These are phyloP conservation scores for Oryza nivara DNA, from an alignment of 176 grass and related monocot species.

Conservation along the genomic window DNA sequence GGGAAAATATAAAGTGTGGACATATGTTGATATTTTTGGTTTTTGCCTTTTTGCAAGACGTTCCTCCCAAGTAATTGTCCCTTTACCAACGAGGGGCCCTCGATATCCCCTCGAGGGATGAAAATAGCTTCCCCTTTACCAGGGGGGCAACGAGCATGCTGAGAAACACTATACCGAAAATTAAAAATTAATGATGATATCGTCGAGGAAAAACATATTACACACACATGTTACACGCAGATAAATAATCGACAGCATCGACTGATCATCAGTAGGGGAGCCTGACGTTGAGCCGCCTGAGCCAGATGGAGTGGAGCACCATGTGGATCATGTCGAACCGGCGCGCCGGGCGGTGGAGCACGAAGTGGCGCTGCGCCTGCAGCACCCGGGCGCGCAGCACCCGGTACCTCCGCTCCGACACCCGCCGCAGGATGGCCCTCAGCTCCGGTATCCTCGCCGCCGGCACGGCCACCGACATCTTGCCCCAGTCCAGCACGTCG, in stretches of 20 bases:
- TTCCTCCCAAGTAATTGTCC: no score
- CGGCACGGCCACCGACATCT: slow-evolving; percentile 74
- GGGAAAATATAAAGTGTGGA: no score
- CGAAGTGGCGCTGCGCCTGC: slow-evolving; percentile 73
- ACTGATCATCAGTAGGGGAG: slow-evolving; percentile 52
- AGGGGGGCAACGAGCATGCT: no score
- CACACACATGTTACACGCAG: no score
- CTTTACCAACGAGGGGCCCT: no score
- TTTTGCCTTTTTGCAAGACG: no score
- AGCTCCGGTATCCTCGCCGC: slow-evolving; percentile 78
- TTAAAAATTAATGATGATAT: no score
- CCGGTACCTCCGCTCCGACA: slow-evolving; percentile 73
- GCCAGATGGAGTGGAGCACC: slow-evolving; percentile 91
- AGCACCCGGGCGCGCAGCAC: slow-evolving; percentile 62
- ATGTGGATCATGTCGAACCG: slow-evolving; percentile 84
- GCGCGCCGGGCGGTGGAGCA: slow-evolving; percentile 62
- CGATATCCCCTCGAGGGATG: no score
- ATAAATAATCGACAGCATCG: no score
- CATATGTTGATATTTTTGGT: accelerated
- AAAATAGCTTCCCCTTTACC: no score
- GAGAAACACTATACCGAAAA: no score
- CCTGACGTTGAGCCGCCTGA: slow-evolving; percentile 80
- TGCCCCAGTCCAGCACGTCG: slow-evolving; percentile 87
- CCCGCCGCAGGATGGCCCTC: slow-evolving; percentile 52
- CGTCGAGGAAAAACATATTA: no score